Base-by-base conservation (phyloP, 768 basidiomycete species). In the Tulasnella sp. region DNA sequence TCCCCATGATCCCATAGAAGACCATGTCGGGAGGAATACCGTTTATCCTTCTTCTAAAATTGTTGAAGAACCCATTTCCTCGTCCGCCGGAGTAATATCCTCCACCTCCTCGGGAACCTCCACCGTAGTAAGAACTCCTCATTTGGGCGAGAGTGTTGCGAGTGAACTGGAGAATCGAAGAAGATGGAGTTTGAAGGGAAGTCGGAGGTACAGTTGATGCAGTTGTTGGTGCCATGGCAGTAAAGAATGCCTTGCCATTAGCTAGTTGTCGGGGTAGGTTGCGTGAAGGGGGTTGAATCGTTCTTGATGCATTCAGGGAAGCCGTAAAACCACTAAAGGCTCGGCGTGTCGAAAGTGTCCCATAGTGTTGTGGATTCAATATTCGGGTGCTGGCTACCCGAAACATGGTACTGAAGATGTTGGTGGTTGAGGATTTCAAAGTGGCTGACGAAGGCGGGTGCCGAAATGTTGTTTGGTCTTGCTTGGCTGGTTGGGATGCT, bases 1-100 rank as follows among this genome's bases (percentile, higher is more conserved):
- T 73, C 15, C 40, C 77, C 44, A 78, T 40, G n/a, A 78, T 78
- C 35, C 71, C 70, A 44, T 71, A 78, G 37, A 73, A 73, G 4
- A 78, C 39, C 39, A 55, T 61, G 74, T 74, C 73, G 16, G n/a
- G 44, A 16, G 77, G 77, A n/a, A 78, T 40, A 37, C 51, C 55
- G 10, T 76, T 51, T 20, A 76, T 16, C 32, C 32, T 51, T 20
- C 61, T 51, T 44, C 61, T 51, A 18, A 76, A 69, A 18, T 55
- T 32, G 55, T 61, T 37, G 57, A 61, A 76, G 26, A 76, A 76
- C 29, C 55, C 61, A 15, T 26, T 40, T 7, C 51, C 32, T 5
- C 75, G 23, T 67, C 75, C 75, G 20, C 73, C 26, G 51, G 73
- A 48, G n/a, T 67, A 67, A 67, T 40, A 72, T n/a, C 71, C 71